Conservation (phyloP, 352 stramenopile genomes). For the Pythium aquatile region DNA sequence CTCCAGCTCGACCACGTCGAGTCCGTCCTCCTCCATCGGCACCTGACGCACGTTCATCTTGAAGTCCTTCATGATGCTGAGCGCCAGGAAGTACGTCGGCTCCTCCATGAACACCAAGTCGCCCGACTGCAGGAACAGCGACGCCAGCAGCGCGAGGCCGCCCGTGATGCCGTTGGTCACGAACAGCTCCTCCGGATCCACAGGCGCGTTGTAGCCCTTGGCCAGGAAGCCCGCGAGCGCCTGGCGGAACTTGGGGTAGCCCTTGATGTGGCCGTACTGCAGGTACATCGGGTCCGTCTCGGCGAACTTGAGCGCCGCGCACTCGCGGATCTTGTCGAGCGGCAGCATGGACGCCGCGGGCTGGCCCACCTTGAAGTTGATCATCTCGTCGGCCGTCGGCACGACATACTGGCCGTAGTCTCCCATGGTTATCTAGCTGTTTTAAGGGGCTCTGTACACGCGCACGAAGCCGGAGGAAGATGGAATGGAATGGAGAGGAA, state of each 20-base stretch:
- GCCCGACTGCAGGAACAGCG: slow-evolving; percentile 79
- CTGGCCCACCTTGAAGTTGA: slow-evolving; percentile 91
- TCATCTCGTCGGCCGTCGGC: slow-evolving; percentile 73
- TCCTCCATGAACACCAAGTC: slow-evolving; percentile 94
- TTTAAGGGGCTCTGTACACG: neutral
- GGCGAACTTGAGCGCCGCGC: slow-evolving; percentile 74
- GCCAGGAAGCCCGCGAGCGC: slow-evolving; percentile 75
- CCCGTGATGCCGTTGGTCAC: slow-evolving; percentile 93
- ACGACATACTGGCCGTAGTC: slow-evolving; percentile 87
- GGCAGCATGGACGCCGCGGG: slow-evolving; percentile 79
- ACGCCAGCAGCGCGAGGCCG: slow-evolving; percentile 90
- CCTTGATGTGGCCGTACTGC: slow-evolving; percentile 88
- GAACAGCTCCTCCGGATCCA: slow-evolving; percentile 88
- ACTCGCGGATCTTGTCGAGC: slow-evolving; percentile 84
- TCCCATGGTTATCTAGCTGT: slow-evolving; percentile 46
- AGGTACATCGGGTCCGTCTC: slow-evolving; percentile 87
- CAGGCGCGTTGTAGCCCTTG: slow-evolving; percentile 69
- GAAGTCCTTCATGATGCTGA: slow-evolving; percentile 94
- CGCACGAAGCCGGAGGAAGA: neutral
- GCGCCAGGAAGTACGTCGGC: slow-evolving; percentile 93
- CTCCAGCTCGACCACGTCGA: slow-evolving; percentile 88
- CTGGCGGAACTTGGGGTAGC: slow-evolving; percentile 85
- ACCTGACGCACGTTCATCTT: slow-evolving; percentile 89
- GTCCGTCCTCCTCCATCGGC: slow-evolving; percentile 87
- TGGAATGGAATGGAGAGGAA: slow-evolving; percentile 10